Percentiles rank a stretch among this genome's conserved stretches.
phyloP scores from a whole-genome alignment of 306 rosid species.

The Prunus campanulata region DNA sequence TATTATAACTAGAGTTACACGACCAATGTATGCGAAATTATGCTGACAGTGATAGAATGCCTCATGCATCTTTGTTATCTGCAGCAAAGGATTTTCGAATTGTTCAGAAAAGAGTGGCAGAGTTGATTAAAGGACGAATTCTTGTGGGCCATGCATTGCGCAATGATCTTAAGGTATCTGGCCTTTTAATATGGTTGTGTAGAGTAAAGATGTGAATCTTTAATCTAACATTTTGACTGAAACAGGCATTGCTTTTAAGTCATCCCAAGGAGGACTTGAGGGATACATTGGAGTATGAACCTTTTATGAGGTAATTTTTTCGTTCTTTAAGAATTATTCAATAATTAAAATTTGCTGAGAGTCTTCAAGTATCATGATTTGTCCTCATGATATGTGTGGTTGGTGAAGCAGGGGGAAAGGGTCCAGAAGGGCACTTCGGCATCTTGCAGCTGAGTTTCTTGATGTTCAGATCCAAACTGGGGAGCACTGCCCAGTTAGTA shows the following conservation, averaged over 20 bases:
- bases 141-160: slow-evolving; percentile 93
- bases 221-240: slow-evolving; percentile 12
- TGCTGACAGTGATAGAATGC: background rate
- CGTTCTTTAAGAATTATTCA: background rate
- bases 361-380: background rate
- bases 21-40: background rate
- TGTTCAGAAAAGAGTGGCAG: slow-evolving; percentile 86
- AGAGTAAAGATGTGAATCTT: background rate
- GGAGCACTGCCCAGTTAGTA: slow-evolving; percentile 94
- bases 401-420: slow-evolving; percentile 54
- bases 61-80: slow-evolving; percentile 23
- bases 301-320: slow-evolving; percentile 53
- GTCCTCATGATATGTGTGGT: slow-evolving; percentile 23
- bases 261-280: slow-evolving; percentile 81
- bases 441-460: slow-evolving; percentile 76
- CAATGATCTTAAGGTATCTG: slow-evolving; percentile 86
- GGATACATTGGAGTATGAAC: slow-evolving; percentile 79
- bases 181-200: background rate
- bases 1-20: background rate
- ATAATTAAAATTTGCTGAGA: background rate
- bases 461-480: slow-evolving; percentile 78
- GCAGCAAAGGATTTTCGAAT: slow-evolving; percentile 69
- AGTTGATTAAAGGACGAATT: slow-evolving; percentile 67
- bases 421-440: slow-evolving; percentile 63
- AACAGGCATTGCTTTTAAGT: slow-evolving; percentile 80